Evolutionary conservation across 371 early-diverging fungal genomes (phyloP).

Genomic region (Actinomortierella wolfii): DNA sequence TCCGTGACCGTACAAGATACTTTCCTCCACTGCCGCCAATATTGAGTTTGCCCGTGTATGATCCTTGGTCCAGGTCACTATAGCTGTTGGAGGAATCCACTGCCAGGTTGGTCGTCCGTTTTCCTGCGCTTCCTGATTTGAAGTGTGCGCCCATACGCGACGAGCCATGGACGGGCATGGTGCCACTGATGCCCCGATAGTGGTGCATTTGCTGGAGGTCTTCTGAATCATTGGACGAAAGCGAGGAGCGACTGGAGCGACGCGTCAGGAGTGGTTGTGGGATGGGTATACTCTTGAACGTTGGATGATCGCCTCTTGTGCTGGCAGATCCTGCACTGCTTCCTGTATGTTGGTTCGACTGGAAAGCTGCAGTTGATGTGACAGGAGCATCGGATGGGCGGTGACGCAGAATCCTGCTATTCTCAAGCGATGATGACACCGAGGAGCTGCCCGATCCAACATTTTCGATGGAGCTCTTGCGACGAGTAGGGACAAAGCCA

Average conservation of each 20-base stretch:
- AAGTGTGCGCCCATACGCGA: slow-evolving; percentile 21
- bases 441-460: slow-evolving; percentile 42
- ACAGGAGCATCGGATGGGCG: not conserved
- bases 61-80: slow-evolving; percentile 42
- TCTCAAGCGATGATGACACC: slow-evolving; percentile 40
- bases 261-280: slow-evolving; percentile 47
- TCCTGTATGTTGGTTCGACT: not conserved
- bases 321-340: slow-evolving; percentile 18
- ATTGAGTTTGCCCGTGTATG: slow-evolving; percentile 13
- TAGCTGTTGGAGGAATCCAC: slow-evolving; percentile 38
- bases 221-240: slow-evolving; percentile 48
- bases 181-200: slow-evolving; percentile 22
- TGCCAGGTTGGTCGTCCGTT: slow-evolving; percentile 36
- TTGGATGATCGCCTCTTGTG: slow-evolving; percentile 16
- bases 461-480: slow-evolving; percentile 42
- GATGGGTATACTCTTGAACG: slow-evolving; percentile 48
- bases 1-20: slow-evolving; percentile 36
- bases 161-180: slow-evolving; percentile 34
- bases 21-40: slow-evolving; percentile 35
- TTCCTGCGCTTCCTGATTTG: slow-evolving; percentile 17
- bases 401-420: slow-evolving; percentile 12
- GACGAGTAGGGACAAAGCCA: slow-evolving; percentile 26
- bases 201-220: slow-evolving; percentile 22
- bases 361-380: not conserved
- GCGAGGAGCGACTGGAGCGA: slow-evolving; percentile 44